Percentiles rank a stretch among this genome's conserved stretches.
These are phyloP conservation scores for Xerocomellus intermedius DNA, from an alignment of 768 basidiomycete species.

Conservation along the genomic window DNA sequence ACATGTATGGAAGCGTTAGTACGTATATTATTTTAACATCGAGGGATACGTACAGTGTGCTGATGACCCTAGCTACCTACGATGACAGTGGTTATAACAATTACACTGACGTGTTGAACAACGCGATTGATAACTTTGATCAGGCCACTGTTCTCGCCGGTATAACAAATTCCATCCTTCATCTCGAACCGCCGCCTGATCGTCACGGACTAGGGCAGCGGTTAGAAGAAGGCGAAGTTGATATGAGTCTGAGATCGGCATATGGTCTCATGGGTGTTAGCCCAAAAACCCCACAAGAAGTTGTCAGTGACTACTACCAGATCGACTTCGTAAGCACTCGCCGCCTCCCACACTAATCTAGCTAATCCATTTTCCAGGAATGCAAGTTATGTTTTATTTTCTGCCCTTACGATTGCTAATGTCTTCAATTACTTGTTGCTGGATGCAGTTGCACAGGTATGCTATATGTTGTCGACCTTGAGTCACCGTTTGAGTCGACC, in stretches of 20 bases:
- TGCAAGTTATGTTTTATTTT: constrained; percentile 18
- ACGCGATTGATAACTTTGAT: constrained; percentile 39
- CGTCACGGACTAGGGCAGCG: constrained; percentile 6
- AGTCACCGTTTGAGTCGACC: constrained; percentile 31
- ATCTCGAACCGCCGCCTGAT: constrained; percentile 45
- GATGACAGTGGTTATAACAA: constrained; percentile 50
- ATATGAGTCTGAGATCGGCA: constrained; percentile 51
- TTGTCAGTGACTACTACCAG: constrained; percentile 57
- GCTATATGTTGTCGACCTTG: neutral
- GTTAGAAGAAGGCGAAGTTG: constrained; percentile 38
- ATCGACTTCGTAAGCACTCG: constrained; percentile 40
- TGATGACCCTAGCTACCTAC: constrained; percentile 45
- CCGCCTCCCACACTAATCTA: neutral
- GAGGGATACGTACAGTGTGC: neutral
- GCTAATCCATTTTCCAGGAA: constrained; percentile 24
- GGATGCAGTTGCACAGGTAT: constrained; percentile 29
- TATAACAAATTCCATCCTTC: constrained; percentile 26
- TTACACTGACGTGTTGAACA: constrained; percentile 45
- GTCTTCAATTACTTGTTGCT: neutral
- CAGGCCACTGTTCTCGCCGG: constrained; percentile 47
- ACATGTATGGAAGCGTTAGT: constrained; percentile 46
- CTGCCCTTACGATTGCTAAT: neutral
- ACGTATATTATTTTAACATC: constrained; percentile 19
- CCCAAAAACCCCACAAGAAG: constrained; percentile 43
- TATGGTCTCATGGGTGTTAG: constrained; percentile 51